Evolutionary conservation across 805 yeast genomes (phyloP).

Genomic region (Hemisphaericaspora nanyangensis): DNA sequence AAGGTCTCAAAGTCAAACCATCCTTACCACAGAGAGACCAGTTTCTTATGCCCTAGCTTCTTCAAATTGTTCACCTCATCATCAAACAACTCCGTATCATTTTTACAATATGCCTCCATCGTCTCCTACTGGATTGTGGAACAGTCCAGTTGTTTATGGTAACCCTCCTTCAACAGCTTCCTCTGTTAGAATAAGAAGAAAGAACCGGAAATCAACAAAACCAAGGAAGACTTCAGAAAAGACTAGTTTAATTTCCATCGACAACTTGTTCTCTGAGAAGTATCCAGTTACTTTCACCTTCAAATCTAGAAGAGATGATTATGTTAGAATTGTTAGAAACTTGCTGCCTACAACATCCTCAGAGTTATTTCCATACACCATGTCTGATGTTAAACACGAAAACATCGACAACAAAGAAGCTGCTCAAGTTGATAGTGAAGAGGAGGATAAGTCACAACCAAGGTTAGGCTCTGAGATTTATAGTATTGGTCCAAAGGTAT

Average conservation of each 20-base stretch:
- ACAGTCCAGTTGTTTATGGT: background rate
- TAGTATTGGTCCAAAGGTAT: conserved; percentile 6
- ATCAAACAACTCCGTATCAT: background rate
- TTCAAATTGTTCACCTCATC: background rate
- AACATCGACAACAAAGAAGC: no score
- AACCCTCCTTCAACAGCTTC: background rate
- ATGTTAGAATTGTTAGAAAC: background rate
- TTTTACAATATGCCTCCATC: background rate
- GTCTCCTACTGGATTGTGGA: background rate
- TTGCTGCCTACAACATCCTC: no score
- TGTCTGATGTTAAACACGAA: no score
- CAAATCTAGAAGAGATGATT: background rate
- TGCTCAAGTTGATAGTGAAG: background rate
- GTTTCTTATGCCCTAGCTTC: background rate
- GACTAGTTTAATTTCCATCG: background rate
- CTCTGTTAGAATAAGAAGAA: background rate
- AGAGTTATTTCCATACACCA: no score
- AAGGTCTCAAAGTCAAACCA: background rate
- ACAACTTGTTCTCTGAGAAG: background rate
- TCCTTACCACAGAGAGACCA: background rate
- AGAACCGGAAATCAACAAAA: background rate
- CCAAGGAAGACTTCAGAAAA: background rate
- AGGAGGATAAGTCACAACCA: background rate
- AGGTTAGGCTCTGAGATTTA: conserved; percentile 2
- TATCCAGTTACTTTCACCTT: conserved; percentile 1